Percentiles rank a stretch among this genome's conserved stretches.
Conservation (phyloP, 352 stramenopile species). For the Phytopythium delawarense region DNA sequence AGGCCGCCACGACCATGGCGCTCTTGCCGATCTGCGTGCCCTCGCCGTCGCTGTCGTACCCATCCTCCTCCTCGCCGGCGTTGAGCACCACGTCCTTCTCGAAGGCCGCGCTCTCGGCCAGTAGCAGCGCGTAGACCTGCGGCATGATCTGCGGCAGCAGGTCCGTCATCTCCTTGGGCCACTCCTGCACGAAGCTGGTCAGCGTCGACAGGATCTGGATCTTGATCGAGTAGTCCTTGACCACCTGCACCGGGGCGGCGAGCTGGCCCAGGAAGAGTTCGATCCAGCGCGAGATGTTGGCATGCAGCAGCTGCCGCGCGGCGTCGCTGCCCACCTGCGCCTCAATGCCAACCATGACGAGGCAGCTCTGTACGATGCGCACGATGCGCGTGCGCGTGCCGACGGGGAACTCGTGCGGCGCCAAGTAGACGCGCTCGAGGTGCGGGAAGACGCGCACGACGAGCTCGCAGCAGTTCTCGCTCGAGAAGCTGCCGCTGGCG, state of each 20-base stretch:
- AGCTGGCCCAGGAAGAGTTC: conserved; percentile 59
- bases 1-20: conserved; percentile 60
- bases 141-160: conserved; percentile 71
- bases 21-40: conserved; percentile 56
- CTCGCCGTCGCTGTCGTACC: conserved; percentile 77
- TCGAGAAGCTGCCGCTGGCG: conserved; percentile 67
- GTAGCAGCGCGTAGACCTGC: conserved; percentile 56
- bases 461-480: conserved; percentile 76
- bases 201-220: conserved; percentile 76
- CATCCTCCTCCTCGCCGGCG: conserved; percentile 45
- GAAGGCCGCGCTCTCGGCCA: conserved; percentile 36
- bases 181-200: conserved; percentile 77
- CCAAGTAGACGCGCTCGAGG: conserved; percentile 56
- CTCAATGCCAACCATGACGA: conserved; percentile 83
- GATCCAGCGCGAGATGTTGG: conserved; percentile 72
- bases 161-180: conserved; percentile 76
- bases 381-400: conserved; percentile 54
- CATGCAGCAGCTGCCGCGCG: conserved; percentile 55
- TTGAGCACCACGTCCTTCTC: conserved; percentile 57
- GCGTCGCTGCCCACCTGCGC: conserved; percentile 64
- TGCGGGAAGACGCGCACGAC: conserved; percentile 73
- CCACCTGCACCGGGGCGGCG: conserved; percentile 24
- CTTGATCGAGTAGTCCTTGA: conserved; percentile 66
- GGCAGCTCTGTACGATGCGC: conserved; percentile 71
- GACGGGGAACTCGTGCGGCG: conserved; percentile 35